Evolutionary conservation across 2,329 filamentous ascomycete species (phyloP), one percentile per base, ranked within the genome.

Genomic region (Alternaria sp.): DNA sequence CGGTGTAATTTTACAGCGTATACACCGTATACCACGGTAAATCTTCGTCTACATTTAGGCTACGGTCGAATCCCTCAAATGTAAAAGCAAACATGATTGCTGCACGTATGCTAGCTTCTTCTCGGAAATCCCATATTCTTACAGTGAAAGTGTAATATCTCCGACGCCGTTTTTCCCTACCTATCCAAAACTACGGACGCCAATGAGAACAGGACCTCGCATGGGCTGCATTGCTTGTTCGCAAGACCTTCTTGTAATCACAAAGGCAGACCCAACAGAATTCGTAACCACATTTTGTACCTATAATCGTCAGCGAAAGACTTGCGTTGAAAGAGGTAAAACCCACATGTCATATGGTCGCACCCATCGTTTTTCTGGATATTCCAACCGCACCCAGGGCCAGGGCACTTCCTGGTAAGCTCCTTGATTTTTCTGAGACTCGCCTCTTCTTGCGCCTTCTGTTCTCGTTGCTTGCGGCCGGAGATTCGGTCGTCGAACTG

Each of bases 281-380:
- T 52, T 81, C 72, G 51, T 75, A 69, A 5, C 66, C 58, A 60
- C 81, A 83, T 54, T 72, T 74, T 6, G 63, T 63, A 41, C 74
- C 71, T 74, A n/a, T 32, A 7, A 40, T 11, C 7, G n/a, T 71
- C 50, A 72, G 61, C 12, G 40, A 18, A 14, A 25, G 5, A 22
- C 8, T 3, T 16, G 18, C 25, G 4, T 12, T 6, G 22, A 16
- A 4, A 16, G 4, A 34, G 22, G 28, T 10, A 5, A 2, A 32
- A 34, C 72, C 65, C 66, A 75, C 76, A 79, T n/a, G 64, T 78
- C 70, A 79, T 78, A 54, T 82, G 81, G 63, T 82, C 80, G 54
- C 81, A 83, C 0, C 80, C 80, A 3, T 74, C 66, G 30, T 73
- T 76, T 68, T 82, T 81, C 66, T 82, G 70, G 34, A 83, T 82